Percentiles rank a stretch among this genome's conserved stretches.
These are phyloP conservation scores for Abrus precatorius DNA, from an alignment of 306 rosid species.

Conservation along the genomic window DNA sequence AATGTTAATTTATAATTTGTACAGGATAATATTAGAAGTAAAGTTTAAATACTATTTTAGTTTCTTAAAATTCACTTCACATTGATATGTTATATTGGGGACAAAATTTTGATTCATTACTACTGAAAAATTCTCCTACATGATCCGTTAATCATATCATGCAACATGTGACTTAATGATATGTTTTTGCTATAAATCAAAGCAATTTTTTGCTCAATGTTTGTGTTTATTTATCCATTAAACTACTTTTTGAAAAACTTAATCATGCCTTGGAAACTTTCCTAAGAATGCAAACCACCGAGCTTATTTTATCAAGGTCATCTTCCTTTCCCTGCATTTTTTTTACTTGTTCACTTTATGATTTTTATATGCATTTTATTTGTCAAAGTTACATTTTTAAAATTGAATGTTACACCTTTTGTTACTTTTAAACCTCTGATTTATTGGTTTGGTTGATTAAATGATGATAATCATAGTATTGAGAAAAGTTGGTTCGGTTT, in stretches of 20 bases:
- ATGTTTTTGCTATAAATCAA: conserved; percentile 31
- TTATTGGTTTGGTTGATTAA: conserved; percentile 6
- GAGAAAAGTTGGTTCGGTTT: conserved; percentile 13
- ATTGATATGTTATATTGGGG: no score
- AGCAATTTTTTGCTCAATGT: conserved; percentile 40
- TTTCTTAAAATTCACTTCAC: no score
- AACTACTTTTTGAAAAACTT: conserved; percentile 95
- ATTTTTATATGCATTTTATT: conserved; percentile 1
- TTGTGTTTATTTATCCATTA: conserved; percentile 55
- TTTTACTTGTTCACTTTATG: neutral
- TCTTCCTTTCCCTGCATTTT: conserved; percentile 44
- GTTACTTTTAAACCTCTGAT: conserved; percentile 25
- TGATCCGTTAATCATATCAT: no score
- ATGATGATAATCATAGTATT: conserved; percentile 16
- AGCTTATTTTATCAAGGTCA: conserved; percentile 92
- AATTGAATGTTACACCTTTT: neutral
- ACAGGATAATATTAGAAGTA: no score
- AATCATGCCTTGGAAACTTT: conserved; percentile 92
- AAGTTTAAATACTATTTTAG: no score
- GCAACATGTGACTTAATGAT: conserved; percentile 3
- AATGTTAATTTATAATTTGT: no score
- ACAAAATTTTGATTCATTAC: no score
- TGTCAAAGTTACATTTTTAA: neutral
- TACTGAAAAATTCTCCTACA: no score
- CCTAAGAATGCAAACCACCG: conserved; percentile 86